Conservation (phyloP, 805 yeast genomes). For the Metschnikowia arizonensis region DNA sequence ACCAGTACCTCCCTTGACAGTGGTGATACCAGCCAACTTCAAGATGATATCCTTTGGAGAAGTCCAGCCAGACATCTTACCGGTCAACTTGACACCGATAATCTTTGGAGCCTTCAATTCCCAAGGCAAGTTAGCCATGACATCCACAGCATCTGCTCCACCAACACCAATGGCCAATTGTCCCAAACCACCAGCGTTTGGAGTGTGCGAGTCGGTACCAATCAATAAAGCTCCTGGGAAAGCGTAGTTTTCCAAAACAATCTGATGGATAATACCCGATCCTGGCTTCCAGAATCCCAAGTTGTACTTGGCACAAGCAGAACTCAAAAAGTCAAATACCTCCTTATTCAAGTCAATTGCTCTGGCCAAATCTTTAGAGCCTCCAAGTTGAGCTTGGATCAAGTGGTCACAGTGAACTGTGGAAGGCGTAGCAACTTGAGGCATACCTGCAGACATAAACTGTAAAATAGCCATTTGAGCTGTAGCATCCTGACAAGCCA, state of each 20-base stretch:
- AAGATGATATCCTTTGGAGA: conserved; percentile 95
- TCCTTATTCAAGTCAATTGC: conserved; percentile 89
- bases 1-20: conserved; percentile 99
- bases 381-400: conserved; percentile 94
- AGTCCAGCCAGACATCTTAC: conserved; percentile 90
- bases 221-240: conserved; percentile 96
- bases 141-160: conserved; percentile 99
- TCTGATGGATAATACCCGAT: conserved; percentile 97
- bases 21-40: conserved; percentile 87
- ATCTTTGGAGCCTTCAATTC: conserved; percentile 96
- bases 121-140: conserved; percentile 92
- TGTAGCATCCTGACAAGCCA: conserved; percentile 98
- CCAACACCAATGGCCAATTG: conserved; percentile 98
- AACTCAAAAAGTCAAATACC: conserved; percentile 85
- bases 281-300: conserved; percentile 99
- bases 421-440: conserved; percentile 87
- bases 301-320: conserved; percentile 92
- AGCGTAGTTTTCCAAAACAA: conserved; percentile 92
- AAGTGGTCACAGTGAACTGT: conserved; percentile 98
- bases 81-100: conserved; percentile 91
- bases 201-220: conserved; percentile 97
- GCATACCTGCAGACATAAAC: conserved; percentile 93
- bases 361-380: conserved; percentile 75
- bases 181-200: conserved; percentile 98
- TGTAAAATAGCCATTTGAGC: conserved; percentile 98